Evolutionary conservation across 441 rosid genomes (phyloP).

Genomic region (Populus hybrid): DNA sequence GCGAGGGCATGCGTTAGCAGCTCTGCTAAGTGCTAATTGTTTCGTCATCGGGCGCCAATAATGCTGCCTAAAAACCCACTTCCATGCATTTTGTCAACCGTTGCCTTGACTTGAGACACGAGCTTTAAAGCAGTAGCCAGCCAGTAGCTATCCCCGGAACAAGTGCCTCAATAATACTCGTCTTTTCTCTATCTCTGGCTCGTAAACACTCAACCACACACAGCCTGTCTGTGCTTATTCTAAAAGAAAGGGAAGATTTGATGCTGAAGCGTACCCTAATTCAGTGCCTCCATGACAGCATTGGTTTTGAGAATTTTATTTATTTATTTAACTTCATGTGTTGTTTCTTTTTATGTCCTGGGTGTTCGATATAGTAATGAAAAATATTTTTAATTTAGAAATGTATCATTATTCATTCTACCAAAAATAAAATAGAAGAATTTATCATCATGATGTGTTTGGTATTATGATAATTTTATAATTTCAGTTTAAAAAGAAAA

Average conservation of each 20-base stretch:
- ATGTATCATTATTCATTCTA: too few species aligned
- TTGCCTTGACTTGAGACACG: neutral
- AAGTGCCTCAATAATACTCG: neutral
- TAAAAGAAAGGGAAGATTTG: too few species aligned
- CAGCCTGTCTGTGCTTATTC: neutral
- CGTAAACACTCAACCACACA: neutral
- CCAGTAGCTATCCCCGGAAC: neutral
- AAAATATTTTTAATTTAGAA: too few species aligned
- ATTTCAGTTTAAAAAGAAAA: too few species aligned
- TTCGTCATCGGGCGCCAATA: neutral
- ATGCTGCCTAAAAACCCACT: neutral
- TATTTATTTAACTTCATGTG: neutral
- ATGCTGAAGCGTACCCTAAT: neutral
- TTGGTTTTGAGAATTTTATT: neutral
- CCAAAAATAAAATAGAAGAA: too few species aligned
- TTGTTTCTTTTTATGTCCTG: too few species aligned
- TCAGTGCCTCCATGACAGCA: neutral
- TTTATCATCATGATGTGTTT: fast-evolving
- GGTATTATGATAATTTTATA: too few species aligned
- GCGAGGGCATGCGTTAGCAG: neutral
- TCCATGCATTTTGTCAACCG: neutral
- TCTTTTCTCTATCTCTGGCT: neutral
- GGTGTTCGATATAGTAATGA: too few species aligned
- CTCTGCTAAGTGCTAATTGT: neutral
- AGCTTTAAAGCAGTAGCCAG: neutral